Evolutionary conservation across 2,329 filamentous ascomycete genomes (phyloP), one percentile per base, ranked within the genome.

Genomic region (Monilinia aucupariae): DNA sequence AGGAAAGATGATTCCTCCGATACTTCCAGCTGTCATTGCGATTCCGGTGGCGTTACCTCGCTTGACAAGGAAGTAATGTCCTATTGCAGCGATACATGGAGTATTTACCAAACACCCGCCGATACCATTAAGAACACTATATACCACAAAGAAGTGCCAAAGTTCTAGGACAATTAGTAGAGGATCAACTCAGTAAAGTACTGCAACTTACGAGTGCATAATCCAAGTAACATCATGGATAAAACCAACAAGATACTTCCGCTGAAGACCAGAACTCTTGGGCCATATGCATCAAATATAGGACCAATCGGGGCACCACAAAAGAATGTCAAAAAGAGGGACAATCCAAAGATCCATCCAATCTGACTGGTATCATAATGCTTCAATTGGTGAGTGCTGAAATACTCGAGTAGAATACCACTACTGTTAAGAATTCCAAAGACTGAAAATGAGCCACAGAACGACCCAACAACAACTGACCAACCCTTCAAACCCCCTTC

Each of bases 71-170:
- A 90, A 90, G 74, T 79, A 89, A 69, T 89, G 87, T 0, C 85
- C 84, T 22, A 89, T 80, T 4, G 83, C 80, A 20, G 84, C 81
- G 55, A 89, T 77, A 30, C 84, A 81, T 1, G 87, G 86, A 0
- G 86, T 89, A 72, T 88, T 87, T 61, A 89, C 81, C 52, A 89
- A 76, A 27, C 81, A 84, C 0, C 84, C 84, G 17, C 85, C 86
- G 5, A 86, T 67, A 13, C 87, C 87, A 55, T 83, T 84, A 0
- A 89, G 73, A 1, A 89, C 74, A 30, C 85, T 84, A 65, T 88
- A 86, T 15, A 82, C 80, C 55, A 90, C 73, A 74, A 90, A 82
- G 74, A 89, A 89, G 61, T 90, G 86, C 83, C 84, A 89, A 72
- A 88, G 88, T 70, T 82, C 72, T 77, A 64, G 51, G 62, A 15